Percentiles rank a stretch among this genome's conserved stretches.
Conservation (phyloP, 1,284 basidiomycete species). For the Rhodofomes roseus region DNA sequence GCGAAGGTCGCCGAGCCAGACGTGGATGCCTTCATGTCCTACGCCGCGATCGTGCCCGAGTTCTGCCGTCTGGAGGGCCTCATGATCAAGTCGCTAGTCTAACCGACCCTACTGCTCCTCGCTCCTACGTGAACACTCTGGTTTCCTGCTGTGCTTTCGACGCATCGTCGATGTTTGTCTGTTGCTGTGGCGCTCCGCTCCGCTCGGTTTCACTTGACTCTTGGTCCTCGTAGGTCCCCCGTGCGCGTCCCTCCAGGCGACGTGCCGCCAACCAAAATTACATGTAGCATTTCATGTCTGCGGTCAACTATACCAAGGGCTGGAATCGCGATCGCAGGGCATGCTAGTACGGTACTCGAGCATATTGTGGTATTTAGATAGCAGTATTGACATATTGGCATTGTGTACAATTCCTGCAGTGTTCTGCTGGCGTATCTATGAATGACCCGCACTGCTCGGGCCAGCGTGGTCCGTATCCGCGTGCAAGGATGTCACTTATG, state of each 20-base stretch:
- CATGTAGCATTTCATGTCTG: conserved; percentile 8
- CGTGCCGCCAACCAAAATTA: conserved; percentile 5
- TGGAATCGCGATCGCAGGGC: conserved; percentile 7
- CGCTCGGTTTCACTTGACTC: background rate
- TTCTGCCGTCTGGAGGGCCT: conserved; percentile 73
- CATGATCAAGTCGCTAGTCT: conserved; percentile 63
- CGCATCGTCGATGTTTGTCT: conserved; percentile 2
- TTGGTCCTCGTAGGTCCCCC: background rate
- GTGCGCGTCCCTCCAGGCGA: background rate
- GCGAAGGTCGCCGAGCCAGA: conserved; percentile 81
- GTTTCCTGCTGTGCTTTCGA: conserved; percentile 10
- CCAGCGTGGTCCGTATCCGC: no score
- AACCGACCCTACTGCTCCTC: conserved; percentile 9
- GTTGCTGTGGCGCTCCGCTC: background rate
- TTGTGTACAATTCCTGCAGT: background rate
- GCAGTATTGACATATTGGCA: conserved; percentile 6
- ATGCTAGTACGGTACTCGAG: conserved; percentile 6
- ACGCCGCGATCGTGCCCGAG: conserved; percentile 81
- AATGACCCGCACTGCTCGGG: no score
- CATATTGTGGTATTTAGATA: conserved; percentile 11
- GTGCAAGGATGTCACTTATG: no score
- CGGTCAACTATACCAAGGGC: conserved; percentile 9
- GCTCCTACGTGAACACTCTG: background rate
- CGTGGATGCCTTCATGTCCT: conserved; percentile 76
- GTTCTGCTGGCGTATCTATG: background rate